Percentiles rank a stretch among this genome's conserved stretches.
Evolutionary conservation across 2,329 filamentous ascomycete genomes (phyloP).

Genomic region (Metarhizium humberi): DNA sequence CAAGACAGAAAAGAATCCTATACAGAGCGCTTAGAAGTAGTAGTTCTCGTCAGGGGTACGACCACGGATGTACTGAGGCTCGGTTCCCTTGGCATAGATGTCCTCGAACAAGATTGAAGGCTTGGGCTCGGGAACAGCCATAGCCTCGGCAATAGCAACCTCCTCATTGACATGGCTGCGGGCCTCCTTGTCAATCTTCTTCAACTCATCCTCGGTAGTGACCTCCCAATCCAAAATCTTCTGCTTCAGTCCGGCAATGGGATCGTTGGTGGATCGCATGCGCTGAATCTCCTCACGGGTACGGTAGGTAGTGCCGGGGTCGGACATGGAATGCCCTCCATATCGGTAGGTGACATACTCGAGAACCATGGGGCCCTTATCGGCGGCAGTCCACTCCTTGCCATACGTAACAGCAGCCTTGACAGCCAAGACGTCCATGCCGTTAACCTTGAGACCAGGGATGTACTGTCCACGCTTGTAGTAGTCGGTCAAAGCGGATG

Average conservation of each 20-base stretch:
- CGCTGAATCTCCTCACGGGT: constrained; percentile 99
- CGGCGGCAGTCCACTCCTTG: constrained; percentile 74
- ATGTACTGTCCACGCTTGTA: constrained; percentile 99
- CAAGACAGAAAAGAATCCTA: not conserved
- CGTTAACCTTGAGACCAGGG: constrained; percentile 97
- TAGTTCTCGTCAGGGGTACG: constrained; percentile 87
- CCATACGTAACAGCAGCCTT: constrained; percentile 93
- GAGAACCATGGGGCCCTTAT: constrained; percentile 88
- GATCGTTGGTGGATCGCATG: constrained; percentile 98
- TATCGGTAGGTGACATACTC: constrained; percentile 99
- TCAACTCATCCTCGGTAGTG: constrained; percentile 87
- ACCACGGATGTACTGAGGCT: constrained; percentile 82
- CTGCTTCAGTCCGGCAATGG: constrained; percentile 95
- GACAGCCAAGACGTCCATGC: constrained; percentile 97
- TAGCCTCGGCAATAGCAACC: constrained; percentile 82
- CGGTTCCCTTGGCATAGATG: constrained; percentile 82
- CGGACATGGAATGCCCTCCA: constrained; percentile 99
- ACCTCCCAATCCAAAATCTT: constrained; percentile 96
- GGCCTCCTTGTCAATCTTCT: constrained; percentile 90
- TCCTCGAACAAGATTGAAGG: constrained; percentile 87
- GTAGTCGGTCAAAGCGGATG: constrained; percentile 95
- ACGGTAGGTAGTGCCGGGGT: constrained; percentile 97
- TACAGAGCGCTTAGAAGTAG: constrained; percentile 53
- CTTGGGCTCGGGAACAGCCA: constrained; percentile 70
- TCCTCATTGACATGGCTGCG: constrained; percentile 78